These are phyloP conservation scores for Colletotrichum musae DNA, from an alignment of 2,329 filamentous ascomycete species.

Conservation along the genomic window DNA sequence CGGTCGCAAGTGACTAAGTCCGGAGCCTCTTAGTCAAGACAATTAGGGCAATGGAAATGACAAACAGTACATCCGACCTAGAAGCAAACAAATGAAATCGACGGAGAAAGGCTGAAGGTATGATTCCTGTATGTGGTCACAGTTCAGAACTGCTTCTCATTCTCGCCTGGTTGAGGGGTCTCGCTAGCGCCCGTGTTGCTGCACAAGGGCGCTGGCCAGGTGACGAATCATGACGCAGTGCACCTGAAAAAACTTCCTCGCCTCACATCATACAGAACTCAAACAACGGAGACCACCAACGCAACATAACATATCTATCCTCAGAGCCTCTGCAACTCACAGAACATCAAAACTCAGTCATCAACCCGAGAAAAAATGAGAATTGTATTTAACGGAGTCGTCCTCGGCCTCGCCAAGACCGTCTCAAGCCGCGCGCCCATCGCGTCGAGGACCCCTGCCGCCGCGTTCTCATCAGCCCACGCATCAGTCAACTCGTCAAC, in stretches of 20 bases:
- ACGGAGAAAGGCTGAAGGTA: no score
- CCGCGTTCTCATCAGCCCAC: conserved; percentile 2
- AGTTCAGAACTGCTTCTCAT: no score
- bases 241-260: not conserved
- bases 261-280: not conserved
- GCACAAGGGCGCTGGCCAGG: not conserved
- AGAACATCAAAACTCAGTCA: not conserved
- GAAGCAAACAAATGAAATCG: no score
- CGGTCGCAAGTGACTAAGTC: no score
- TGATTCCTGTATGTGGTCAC: no score
- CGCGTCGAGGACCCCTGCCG: not conserved
- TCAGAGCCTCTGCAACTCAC: not conserved
- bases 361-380: not conserved
- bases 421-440: not conserved
- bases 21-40: no score
- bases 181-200: not conserved
- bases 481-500: conserved; percentile 3
- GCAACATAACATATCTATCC: no score
- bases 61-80: no score
- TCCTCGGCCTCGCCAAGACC: not conserved
- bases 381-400: not conserved
- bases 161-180: no score
- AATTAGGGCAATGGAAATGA: no score
- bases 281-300: not conserved
- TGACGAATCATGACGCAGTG: conserved; percentile 7